Evolutionary conservation across 192 early-diverging fungal genomes (phyloP).

Genomic region (Podila verticillata): DNA sequence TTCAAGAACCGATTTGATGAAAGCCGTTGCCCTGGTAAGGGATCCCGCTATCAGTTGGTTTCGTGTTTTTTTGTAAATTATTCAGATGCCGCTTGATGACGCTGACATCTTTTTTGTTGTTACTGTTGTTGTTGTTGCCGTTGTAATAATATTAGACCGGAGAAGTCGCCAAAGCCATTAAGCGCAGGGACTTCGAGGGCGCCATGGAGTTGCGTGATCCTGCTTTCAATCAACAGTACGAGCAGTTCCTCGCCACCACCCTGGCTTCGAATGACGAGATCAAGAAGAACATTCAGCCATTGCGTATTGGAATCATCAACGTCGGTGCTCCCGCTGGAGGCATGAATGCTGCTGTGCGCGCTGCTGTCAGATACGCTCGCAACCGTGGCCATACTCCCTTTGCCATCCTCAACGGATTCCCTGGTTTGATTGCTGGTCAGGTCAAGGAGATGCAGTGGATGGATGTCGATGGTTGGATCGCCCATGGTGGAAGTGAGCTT

Average conservation of each 20-base stretch:
- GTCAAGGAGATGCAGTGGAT: conserved; percentile 84
- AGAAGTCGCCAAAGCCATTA: conserved; percentile 86
- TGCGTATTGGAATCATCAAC: conserved; percentile 93
- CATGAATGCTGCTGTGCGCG: conserved; percentile 96
- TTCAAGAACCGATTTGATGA: conserved; percentile 86
- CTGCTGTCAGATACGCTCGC: conserved; percentile 82
- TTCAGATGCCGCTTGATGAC: background rate
- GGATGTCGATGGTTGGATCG: conserved; percentile 91
- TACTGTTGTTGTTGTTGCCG: background rate
- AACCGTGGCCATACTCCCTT: conserved; percentile 90
- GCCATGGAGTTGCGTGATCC: conserved; percentile 92
- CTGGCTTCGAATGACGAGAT: conserved; percentile 13
- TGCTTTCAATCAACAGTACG: conserved; percentile 77
- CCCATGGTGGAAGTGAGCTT: conserved; percentile 89
- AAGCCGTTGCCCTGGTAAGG: conserved; percentile 85
- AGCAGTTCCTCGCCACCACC: conserved; percentile 72
- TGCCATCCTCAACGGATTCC: conserved; percentile 93
- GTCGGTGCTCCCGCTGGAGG: conserved; percentile 97
- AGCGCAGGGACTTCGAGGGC: conserved; percentile 81
- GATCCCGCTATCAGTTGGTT: too few species aligned
- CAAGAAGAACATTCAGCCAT: conserved; percentile 39
- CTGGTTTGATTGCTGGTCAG: conserved; percentile 86
- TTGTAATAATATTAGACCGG: conserved; percentile 67
- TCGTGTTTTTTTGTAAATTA: background rate
- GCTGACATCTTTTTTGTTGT: background rate